Percentiles rank a stretch among this genome's conserved stretches.
Conservation (phyloP, 2,329 filamentous ascomycete genomes). For the Boeremia lycopersici region DNA sequence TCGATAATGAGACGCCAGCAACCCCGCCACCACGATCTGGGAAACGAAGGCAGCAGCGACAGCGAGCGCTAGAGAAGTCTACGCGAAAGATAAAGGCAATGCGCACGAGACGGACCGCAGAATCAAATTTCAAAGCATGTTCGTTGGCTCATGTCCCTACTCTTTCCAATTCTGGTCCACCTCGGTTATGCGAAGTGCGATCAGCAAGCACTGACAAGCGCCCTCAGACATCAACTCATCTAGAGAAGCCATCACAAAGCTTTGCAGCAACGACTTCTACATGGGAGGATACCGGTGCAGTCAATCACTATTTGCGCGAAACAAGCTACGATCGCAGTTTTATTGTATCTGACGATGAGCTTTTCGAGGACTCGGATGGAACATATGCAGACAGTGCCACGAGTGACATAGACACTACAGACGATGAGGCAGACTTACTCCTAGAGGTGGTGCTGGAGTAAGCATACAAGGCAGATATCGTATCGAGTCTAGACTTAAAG, state of each 20-base stretch:
- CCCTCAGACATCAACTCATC: background rate
- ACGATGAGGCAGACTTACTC: slow-evolving; percentile 10
- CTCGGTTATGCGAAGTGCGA: too few species aligned
- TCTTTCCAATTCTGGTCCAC: background rate
- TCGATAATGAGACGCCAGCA: slow-evolving; percentile 16
- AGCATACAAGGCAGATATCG: slow-evolving; percentile 10
- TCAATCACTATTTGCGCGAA: slow-evolving; percentile 2
- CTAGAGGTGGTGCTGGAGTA: slow-evolving; percentile 20
- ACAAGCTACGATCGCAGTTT: slow-evolving; percentile 7
- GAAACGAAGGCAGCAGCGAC: background rate
- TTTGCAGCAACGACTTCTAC: background rate
- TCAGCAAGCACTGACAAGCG: background rate
- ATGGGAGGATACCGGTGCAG: background rate
- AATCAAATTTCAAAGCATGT: background rate
- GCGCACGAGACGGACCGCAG: background rate
- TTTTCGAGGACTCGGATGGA: background rate
- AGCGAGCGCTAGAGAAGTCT: background rate
- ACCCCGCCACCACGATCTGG: background rate
- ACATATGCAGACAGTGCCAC: background rate
- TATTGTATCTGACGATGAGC: slow-evolving; percentile 5
- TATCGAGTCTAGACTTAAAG: background rate
- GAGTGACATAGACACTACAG: slow-evolving; percentile 8
- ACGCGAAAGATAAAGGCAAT: background rate
- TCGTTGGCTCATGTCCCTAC: background rate
- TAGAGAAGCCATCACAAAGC: too few species aligned